Base-by-base conservation (phyloP, 768 basidiomycete species). In the Panaeolus papilionaceus region DNA sequence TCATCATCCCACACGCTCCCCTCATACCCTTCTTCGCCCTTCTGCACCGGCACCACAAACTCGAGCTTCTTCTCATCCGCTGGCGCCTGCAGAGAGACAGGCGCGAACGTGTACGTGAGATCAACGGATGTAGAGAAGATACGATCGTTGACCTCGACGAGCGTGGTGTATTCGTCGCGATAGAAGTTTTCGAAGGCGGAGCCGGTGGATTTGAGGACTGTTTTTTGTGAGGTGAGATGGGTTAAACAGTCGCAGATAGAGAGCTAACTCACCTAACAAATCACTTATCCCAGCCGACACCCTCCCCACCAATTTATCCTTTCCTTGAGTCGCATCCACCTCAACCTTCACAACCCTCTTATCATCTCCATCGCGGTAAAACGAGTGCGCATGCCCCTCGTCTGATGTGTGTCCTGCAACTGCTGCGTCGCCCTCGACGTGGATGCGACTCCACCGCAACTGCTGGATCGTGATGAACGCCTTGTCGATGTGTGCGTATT, bases 61-160 rank as follows among this genome's bases (percentile, higher is more conserved):
- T 83, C 81, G 14, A 89, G 79, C 68, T 86, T 81, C 75, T 81
- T 81, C 44, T 79, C 83, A 68, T 92, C 90, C 2, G 71, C 77
- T 0, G 89, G 88, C 2, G 83, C 58, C 3, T 76, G 65, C 42
- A 93, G 78, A 2, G 72, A 62, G 39, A 92, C 73, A 0, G 84
- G 80, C 1, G 78, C 64, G 75, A 94, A 93, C 1, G 80, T 85
- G 77, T 95, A 96, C 1, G 79, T 76, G 26, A 95, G 82, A 69
- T 97, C 92, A 66, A 99, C 82, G 4, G 93, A 87, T 2, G 97
- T 98, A 18, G 92, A 93, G 80, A 99, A 91, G 73, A 98, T 91
- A 9, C 97, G 87, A 70, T 99, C 97, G 71, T 89, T 78, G 51
- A 97, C 96, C 70, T 92, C 89, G 14, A 77, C 81, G 23, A 97